A percentile compares a stretch with the other conserved stretches of the same genome.
phyloP scores from a whole-genome alignment of 2,329 filamentous ascomycete genomes.

The Monascus ruber region DNA sequence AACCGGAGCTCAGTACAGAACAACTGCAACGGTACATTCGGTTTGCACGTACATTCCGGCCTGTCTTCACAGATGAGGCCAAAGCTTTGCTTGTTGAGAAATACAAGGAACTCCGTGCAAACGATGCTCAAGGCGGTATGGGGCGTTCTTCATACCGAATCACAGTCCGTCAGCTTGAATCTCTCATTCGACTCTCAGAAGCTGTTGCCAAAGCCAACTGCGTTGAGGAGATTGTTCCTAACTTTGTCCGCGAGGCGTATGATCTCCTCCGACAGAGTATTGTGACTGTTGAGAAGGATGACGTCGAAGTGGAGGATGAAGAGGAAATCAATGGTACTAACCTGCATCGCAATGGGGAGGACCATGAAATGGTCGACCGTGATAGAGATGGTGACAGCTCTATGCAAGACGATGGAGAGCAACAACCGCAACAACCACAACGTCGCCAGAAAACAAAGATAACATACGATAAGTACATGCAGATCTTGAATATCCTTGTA shows the following conservation, averaged over 20 bases:
- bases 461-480: conserved; percentile 88
- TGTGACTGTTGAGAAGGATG: conserved; percentile 95
- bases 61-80: conserved; percentile 80
- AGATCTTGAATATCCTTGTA: conserved; percentile 78
- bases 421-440: conserved; percentile 18
- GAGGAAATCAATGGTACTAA: conserved; percentile 46
- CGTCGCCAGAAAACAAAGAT: conserved; percentile 65
- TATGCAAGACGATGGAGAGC: conserved; percentile 42
- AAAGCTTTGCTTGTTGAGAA: conserved; percentile 75
- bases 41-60: conserved; percentile 88
- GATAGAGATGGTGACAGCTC: conserved; percentile 40
- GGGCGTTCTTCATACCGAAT: conserved; percentile 95
- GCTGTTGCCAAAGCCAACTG: conserved; percentile 98
- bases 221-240: conserved; percentile 72
- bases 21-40: conserved; percentile 95
- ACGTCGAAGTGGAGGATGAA: conserved; percentile 84
- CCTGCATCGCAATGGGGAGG: conserved; percentile 35
- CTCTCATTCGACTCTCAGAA: conserved; percentile 87
- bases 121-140: conserved; percentile 87
- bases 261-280: conserved; percentile 88
- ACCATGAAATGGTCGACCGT: conserved; percentile 40
- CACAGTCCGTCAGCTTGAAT: conserved; percentile 90
- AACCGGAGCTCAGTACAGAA: conserved; percentile 91
- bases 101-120: conserved; percentile 88
- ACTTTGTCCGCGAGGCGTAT: conserved; percentile 85